phyloP scores from a whole-genome alignment of 352 stramenopile species.

The Pilasporangium apinafurcum region DNA sequence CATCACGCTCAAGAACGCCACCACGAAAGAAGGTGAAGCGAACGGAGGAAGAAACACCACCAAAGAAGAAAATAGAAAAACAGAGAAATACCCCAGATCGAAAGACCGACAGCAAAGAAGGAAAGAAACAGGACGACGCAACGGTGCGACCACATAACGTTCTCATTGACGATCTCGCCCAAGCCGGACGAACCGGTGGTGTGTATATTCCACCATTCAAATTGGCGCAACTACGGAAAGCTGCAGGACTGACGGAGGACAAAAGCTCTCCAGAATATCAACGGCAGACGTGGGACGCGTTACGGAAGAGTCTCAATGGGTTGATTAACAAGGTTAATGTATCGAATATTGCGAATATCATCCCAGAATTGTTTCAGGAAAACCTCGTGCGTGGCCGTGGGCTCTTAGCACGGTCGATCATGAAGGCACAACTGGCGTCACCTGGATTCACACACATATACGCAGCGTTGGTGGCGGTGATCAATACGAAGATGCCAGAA shows the following conservation, averaged over 20 bases:
- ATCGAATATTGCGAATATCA: constrained; percentile 93
- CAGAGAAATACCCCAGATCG: constrained; percentile 3
- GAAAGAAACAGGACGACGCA: constrained; percentile 1
- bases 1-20: constrained; percentile 4
- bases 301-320: constrained; percentile 97
- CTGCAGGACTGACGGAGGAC: constrained; percentile 50
- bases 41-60: background rate
- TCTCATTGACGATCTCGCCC: constrained; percentile 28
- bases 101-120: constrained; percentile 1
- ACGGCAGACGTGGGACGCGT: constrained; percentile 92
- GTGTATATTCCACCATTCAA: constrained; percentile 93
- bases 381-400: constrained; percentile 97
- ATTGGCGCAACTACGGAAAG: constrained; percentile 68
- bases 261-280: constrained; percentile 79
- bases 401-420: constrained; percentile 90
- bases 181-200: constrained; percentile 71
- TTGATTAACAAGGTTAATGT: constrained; percentile 97
- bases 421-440: constrained; percentile 95
- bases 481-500: constrained; percentile 99
- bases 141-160: constrained; percentile 10
- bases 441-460: constrained; percentile 97
- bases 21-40: background rate
- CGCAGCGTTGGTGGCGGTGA: constrained; percentile 94
- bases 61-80: constrained; percentile 6
- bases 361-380: constrained; percentile 95